Evolutionary conservation across 2,329 filamentous ascomycete genomes (phyloP).

Genomic region (Monilinia vaccinii-corymbosi): DNA sequence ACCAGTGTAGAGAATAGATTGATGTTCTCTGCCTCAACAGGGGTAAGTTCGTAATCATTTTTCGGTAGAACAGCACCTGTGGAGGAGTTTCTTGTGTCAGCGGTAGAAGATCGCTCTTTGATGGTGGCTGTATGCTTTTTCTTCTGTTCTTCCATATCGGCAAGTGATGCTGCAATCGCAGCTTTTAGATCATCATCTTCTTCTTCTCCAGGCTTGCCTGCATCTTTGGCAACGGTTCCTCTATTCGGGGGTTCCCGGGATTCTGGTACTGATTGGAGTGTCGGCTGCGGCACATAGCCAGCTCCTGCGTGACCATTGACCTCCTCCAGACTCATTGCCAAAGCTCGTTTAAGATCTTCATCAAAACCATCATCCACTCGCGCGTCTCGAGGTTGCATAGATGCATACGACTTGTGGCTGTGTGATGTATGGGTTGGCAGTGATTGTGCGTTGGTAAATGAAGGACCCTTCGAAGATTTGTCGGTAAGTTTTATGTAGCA

Average conservation of each 20-base stretch:
- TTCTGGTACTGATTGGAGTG: constrained; percentile 32
- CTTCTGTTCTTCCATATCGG: constrained; percentile 98
- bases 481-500: constrained; percentile 86
- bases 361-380: constrained; percentile 87
- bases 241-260: constrained; percentile 19
- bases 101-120: constrained; percentile 63
- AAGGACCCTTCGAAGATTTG: constrained; percentile 46
- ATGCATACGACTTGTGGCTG: constrained; percentile 55
- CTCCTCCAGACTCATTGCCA: constrained; percentile 97
- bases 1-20: constrained; percentile 92
- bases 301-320: constrained; percentile 62
- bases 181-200: constrained; percentile 91
- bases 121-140: constrained; percentile 76
- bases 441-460: constrained; percentile 34
- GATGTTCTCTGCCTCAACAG: constrained; percentile 94
- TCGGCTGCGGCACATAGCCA: constrained; percentile 62
- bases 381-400: constrained; percentile 84
- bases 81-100: constrained; percentile 36
- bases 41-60: constrained; percentile 89
- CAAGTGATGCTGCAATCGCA: constrained; percentile 87
- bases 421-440: constrained; percentile 38
- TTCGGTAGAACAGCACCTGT: constrained; percentile 57
- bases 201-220: constrained; percentile 55
- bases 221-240: constrained; percentile 31
- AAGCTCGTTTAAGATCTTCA: constrained; percentile 83